Evolutionary conservation across 2,329 filamentous ascomycete species (phyloP).

Genomic region (Aspergillus sp.): DNA sequence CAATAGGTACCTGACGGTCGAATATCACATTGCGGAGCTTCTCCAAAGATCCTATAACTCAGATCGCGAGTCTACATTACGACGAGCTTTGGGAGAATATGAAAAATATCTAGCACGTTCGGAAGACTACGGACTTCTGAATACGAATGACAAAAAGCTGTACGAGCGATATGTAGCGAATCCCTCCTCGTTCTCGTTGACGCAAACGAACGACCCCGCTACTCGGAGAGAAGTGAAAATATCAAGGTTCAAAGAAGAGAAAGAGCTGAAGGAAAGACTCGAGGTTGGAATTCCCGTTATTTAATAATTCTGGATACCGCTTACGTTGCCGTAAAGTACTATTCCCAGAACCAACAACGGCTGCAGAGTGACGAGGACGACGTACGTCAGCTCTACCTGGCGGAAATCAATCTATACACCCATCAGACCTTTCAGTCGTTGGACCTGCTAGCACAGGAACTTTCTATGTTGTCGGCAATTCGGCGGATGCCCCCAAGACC

Average conservation of each 20-base stretch:
- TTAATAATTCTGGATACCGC: conserved; percentile 24
- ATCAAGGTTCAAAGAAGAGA: conserved; percentile 78
- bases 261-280: conserved; percentile 78
- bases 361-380: conserved; percentile 78
- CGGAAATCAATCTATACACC: conserved; percentile 69
- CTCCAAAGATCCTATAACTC: conserved; percentile 63
- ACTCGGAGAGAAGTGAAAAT: conserved; percentile 82
- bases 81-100: conserved; percentile 67
- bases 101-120: conserved; percentile 75
- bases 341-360: conserved; percentile 58
- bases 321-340: conserved; percentile 49
- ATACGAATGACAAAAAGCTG: conserved; percentile 63
- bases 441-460: conserved; percentile 82
- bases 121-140: conserved; percentile 76
- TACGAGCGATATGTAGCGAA: conserved; percentile 73
- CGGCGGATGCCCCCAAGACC: conserved; percentile 50
- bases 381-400: conserved; percentile 75
- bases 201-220: conserved; percentile 64
- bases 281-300: conserved; percentile 52
- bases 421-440: conserved; percentile 83
- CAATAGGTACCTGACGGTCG: conserved; percentile 69
- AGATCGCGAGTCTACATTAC: conserved; percentile 64
- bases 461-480: conserved; percentile 76
- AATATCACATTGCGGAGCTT: conserved; percentile 78
- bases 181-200: conserved; percentile 70